phyloP scores from a whole-genome alignment of 2,329 filamentous ascomycete species.

The Microsporum audouinii region DNA sequence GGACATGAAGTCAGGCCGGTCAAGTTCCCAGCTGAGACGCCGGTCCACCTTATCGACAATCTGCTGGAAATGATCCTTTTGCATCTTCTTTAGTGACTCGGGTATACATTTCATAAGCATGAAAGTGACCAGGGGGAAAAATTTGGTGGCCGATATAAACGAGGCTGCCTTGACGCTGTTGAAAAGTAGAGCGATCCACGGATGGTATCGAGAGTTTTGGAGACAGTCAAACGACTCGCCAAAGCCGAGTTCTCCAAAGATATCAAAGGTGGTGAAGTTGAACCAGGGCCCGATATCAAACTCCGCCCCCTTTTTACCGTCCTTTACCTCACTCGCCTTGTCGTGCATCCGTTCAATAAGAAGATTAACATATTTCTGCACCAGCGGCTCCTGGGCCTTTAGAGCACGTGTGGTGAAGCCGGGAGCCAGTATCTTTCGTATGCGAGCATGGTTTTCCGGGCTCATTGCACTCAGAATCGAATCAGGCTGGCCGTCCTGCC shows the following conservation, averaged over 20 bases:
- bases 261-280: conserved; percentile 26
- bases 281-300: conserved; percentile 23
- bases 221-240: conserved; percentile 24
- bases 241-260: conserved; percentile 24
- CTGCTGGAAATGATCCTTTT: conserved; percentile 8
- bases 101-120: conserved; percentile 13
- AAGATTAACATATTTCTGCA: conserved; percentile 24
- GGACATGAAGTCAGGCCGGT: conserved; percentile 5
- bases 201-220: conserved; percentile 18
- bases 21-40: conserved; percentile 1
- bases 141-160: conserved; percentile 2
- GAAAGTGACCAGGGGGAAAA: conserved; percentile 12
- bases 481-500: background rate
- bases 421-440: conserved; percentile 23
- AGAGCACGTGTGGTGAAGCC: conserved; percentile 34
- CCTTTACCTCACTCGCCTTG: background rate
- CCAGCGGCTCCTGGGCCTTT: conserved; percentile 25
- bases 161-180: conserved; percentile 10
- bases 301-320: background rate
- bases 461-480: conserved; percentile 5
- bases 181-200: conserved; percentile 20
- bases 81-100: background rate
- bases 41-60: conserved; percentile 7
- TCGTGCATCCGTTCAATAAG: conserved; percentile 22
- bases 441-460: conserved; percentile 3